Evolutionary conservation across 1,139 yeast genomes (phyloP).

Genomic region (Pichia sp.): DNA sequence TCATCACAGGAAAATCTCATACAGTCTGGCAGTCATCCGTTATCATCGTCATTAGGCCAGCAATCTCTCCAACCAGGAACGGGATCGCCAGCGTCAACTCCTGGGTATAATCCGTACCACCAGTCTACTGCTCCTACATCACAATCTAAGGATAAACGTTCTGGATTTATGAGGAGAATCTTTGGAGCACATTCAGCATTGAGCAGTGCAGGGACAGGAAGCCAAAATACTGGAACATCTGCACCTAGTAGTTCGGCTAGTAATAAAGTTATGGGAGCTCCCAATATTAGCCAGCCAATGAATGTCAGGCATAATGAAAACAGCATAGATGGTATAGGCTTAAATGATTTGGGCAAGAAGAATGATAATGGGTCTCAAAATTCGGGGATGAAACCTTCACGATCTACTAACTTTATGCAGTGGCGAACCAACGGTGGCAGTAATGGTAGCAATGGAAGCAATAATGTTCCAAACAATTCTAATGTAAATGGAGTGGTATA

Average conservation of each 20-base stretch:
- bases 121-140: slow-evolving; percentile 7
- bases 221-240: background rate
- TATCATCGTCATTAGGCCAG: slow-evolving; percentile 1
- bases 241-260: background rate
- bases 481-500: background rate
- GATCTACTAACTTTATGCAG: slow-evolving; percentile 47
- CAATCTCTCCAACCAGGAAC: background rate
- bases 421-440: slow-evolving; percentile 12
- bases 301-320: slow-evolving; percentile 27
- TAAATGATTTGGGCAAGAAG: background rate
- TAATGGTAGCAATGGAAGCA: background rate
- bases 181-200: slow-evolving; percentile 23
- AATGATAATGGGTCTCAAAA: background rate
- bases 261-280: slow-evolving; percentile 15
- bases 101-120: slow-evolving; percentile 8
- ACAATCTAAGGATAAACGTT: slow-evolving; percentile 17
- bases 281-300: slow-evolving; percentile 29
- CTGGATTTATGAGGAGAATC: slow-evolving; percentile 28
- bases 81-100: slow-evolving; percentile 5
- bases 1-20: slow-evolving; percentile 4
- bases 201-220: slow-evolving; percentile 4
- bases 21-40: background rate
- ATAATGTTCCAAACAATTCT: background rate
- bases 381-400: slow-evolving; percentile 30
- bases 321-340: background rate